Conservation (phyloP, 345 rosid genomes). For the Abelmoschus esculentus region DNA sequence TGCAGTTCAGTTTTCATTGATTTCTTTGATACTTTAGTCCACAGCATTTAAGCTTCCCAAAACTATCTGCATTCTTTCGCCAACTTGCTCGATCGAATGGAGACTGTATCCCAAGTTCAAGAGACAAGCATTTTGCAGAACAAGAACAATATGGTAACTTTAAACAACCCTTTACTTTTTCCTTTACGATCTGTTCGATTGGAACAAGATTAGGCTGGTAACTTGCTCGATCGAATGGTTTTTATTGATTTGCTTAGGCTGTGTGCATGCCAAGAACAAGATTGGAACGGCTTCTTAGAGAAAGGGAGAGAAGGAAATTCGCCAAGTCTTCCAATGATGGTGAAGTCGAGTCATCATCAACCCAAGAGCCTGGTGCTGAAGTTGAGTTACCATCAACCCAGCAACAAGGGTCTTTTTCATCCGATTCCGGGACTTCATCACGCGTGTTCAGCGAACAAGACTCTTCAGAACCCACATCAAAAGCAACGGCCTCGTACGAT, state of each 20-base stretch:
- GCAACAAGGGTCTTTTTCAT: constrained; percentile 12
- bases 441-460: constrained; percentile 17
- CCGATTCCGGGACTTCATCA: constrained; percentile 19
- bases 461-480: constrained; percentile 2
- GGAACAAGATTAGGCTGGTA: too few relatives aligned
- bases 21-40: too few relatives aligned
- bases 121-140: constrained; percentile 18
- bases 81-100: too few relatives aligned
- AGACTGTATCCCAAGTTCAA: too few relatives aligned
- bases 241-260: constrained; percentile 15
- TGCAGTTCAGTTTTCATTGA: too few relatives aligned
- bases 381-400: not conserved
- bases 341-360: constrained; percentile 21
- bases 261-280: constrained; percentile 30
- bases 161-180: not conserved
- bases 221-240: too few relatives aligned
- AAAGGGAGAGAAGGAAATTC: constrained; percentile 40
- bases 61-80: too few relatives aligned
- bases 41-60: too few relatives aligned
- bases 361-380: too few relatives aligned
- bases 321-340: constrained; percentile 27
- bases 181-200: too few relatives aligned
- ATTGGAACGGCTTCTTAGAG: constrained; percentile 43
- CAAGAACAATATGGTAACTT: constrained; percentile 17
- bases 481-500: too few relatives aligned